phyloP scores from a whole-genome alignment of 371 early-diverging fungal genomes.

The Coemansia sp. region DNA sequence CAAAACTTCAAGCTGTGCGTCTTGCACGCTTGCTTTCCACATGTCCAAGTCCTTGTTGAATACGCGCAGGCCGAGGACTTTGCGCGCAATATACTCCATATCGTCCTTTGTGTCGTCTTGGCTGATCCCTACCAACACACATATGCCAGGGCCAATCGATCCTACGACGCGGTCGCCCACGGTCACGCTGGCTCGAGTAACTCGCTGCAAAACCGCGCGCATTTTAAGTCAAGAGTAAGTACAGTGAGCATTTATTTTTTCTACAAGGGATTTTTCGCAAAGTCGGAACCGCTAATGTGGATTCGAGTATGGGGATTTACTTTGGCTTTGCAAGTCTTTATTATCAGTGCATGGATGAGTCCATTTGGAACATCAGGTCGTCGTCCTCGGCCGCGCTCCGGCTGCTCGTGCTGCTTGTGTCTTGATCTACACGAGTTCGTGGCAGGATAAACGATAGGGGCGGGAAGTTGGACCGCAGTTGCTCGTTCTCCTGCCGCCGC shows the following conservation, averaged over 20 bases:
- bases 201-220: constrained; percentile 58
- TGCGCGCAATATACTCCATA: constrained; percentile 62
- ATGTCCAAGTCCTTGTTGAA: constrained; percentile 64
- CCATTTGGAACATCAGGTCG: constrained; percentile 49
- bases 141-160: constrained; percentile 70
- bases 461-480: constrained; percentile 41
- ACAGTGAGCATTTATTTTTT: neutral
- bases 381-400: constrained; percentile 20
- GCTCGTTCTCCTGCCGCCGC: constrained; percentile 7
- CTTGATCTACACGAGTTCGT: constrained; percentile 22
- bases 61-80: constrained; percentile 72
- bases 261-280: constrained; percentile 2
- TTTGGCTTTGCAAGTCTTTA: no score
- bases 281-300: no score
- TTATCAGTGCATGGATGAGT: constrained; percentile 21
- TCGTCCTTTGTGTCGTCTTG: constrained; percentile 71
- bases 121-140: constrained; percentile 73
- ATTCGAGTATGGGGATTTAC: no score
- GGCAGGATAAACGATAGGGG: constrained; percentile 47
- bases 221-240: constrained; percentile 1
- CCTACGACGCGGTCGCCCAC: constrained; percentile 69
- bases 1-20: constrained; percentile 67
- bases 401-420: neutral
- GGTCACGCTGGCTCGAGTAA: constrained; percentile 57
- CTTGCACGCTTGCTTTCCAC: constrained; percentile 77